Evolutionary conservation across 371 early-diverging fungal species (phyloP).

Genomic region (Caulochytrium protostelioides): DNA sequence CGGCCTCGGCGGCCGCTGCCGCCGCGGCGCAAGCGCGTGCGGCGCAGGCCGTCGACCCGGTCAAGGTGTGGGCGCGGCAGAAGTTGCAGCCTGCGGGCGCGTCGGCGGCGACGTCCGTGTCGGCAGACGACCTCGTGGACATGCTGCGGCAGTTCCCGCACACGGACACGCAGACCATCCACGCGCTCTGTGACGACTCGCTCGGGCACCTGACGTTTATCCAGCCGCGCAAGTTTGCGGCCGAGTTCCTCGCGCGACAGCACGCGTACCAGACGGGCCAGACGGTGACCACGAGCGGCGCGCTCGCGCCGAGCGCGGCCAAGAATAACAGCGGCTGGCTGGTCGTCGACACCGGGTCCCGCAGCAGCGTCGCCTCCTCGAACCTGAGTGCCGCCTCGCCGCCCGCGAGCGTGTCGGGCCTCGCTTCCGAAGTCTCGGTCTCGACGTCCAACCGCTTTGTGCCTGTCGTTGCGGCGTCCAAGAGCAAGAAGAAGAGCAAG

Average conservation of each 20-base stretch:
- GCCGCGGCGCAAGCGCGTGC: slow-evolving; percentile 7
- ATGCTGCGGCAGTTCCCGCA: slow-evolving; percentile 17
- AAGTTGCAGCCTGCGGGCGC: neutral
- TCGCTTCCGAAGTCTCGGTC: too few relatives aligned
- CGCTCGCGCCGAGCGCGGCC: too few relatives aligned
- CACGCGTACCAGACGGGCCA: too few relatives aligned
- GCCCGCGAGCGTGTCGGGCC: too few relatives aligned
- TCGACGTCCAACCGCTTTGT: too few relatives aligned
- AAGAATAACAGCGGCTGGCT: too few relatives aligned
- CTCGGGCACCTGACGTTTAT: slow-evolving; percentile 27
- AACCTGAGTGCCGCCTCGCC: too few relatives aligned
- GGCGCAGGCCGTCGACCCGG: slow-evolving; percentile 13
- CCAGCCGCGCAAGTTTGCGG: slow-evolving; percentile 27
- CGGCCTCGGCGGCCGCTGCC: slow-evolving; percentile 1
- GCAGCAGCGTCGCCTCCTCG: too few relatives aligned
- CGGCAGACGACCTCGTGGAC: slow-evolving; percentile 25
- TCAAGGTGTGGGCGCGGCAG: slow-evolving; percentile 3
- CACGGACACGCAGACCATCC: slow-evolving; percentile 15
- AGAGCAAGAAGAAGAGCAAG: too few relatives aligned
- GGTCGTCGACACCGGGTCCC: too few relatives aligned
- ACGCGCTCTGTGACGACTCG: slow-evolving; percentile 23
- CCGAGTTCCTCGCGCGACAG: slow-evolving; percentile 18
- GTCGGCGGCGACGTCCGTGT: neutral
- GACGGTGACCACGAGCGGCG: too few relatives aligned
- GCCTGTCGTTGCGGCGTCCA: too few relatives aligned